Base-by-base conservation (phyloP, 2,329 filamentous ascomycete genomes). In the Arthroderma uncinatum region DNA sequence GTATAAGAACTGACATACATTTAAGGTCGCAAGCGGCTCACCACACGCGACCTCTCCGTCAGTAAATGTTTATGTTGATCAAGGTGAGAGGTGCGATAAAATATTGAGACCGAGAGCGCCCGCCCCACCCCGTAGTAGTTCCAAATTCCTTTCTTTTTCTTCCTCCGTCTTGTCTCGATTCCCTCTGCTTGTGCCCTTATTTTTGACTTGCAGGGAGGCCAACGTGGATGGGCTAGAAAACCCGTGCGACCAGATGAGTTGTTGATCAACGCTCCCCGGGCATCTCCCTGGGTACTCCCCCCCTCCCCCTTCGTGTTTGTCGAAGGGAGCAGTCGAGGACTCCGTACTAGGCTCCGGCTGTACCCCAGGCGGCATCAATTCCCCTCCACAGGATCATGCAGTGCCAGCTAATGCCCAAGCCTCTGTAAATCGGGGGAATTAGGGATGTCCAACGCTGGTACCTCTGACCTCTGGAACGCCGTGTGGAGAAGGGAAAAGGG, bases 191-290 rank as follows among this genome's bases (percentile, higher is more conserved):
- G 8, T 33, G 23, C 23, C 30, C 23, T 50, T 23, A 23, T 23
- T 8, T 8, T 50, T 50, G 44, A 50, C 44, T 25, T 50, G 44
- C 44, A 50, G 44, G 25, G 25, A n/a, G 14, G 25, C 44, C 50
- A 53, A 53, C 50, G 50, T 53, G 50, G 50, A 53, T 53, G 50
- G 50, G 36, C 36, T 21, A 36, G 30, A 37, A 53, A 21, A 28
- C 23, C 50, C 50, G 50, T 53, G 50, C 50, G 16, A 53, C 50
- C 50, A 37, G 33, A 23, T 53, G 50, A 36, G 50, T 25, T 53
- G 50, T 53, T 53, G 33, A 53, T 53, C 50, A 53, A 53, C 50
- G 21, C 30, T n/a, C 4, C 10, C 28, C 19, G 30, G 50, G 50
- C 19, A 53, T 39, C 25, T 34, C 16, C 33, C 33, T 39, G 12